Conservation (phyloP, 164 flowering plant genomes). For the Protea cynaroides region DNA sequence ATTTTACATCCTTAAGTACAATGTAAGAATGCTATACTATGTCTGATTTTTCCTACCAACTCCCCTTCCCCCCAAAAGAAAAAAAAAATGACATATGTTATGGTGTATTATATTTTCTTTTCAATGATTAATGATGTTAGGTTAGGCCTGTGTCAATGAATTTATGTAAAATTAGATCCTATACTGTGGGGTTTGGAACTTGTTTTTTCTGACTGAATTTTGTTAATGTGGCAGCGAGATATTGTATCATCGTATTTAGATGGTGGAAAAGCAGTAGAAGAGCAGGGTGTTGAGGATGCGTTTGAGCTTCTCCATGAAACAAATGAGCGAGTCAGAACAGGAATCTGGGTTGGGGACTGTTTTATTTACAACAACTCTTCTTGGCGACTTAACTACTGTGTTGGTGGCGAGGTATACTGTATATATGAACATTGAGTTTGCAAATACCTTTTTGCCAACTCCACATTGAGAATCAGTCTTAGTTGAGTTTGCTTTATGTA, state of each 20-base stretch:
- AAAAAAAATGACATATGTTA: neutral
- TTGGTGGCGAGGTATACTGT: constrained; percentile 90
- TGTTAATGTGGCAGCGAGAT: constrained; percentile 59
- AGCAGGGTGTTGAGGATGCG: constrained; percentile 96
- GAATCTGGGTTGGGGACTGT: constrained; percentile 97
- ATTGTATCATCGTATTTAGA: constrained; percentile 74
- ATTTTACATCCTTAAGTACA: constrained; percentile 89
- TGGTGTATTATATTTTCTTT: neutral
- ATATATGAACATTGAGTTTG: neutral
- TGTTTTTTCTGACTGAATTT: neutral
- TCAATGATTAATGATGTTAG: neutral
- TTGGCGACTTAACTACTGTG: constrained; percentile 96
- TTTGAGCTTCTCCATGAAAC: constrained; percentile 94
- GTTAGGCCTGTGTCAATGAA: no score
- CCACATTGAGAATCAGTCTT: no score
- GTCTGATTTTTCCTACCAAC: no score
- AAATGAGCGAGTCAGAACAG: constrained; percentile 91
- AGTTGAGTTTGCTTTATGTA: neutral
- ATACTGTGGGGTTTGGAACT: neutral
- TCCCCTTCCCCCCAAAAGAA: no score
- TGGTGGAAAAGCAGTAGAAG: constrained; percentile 80
- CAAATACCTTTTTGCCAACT: neutral
- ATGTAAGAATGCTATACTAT: constrained; percentile 42
- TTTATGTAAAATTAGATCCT: neutral
- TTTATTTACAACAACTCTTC: constrained; percentile 90